Evolutionary conservation across 2,329 filamentous ascomycete species (phyloP).

Genomic region (Daldinia eschscholtzii): DNA sequence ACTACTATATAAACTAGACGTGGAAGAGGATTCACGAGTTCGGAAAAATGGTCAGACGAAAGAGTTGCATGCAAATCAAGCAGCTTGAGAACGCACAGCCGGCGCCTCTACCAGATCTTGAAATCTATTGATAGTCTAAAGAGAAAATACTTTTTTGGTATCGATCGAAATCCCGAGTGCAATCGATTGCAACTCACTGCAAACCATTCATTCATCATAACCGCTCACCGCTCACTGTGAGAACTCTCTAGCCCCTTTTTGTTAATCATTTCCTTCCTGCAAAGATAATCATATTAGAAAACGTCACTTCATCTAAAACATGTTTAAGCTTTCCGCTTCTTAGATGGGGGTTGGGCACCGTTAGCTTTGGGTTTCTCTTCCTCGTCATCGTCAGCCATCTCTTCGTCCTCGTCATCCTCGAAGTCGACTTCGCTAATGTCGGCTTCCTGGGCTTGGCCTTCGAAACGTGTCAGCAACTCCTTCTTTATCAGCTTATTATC

Average conservation of each 20-base stretch:
- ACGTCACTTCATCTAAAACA: slow-evolving; percentile 25
- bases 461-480: slow-evolving; percentile 53
- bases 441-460: slow-evolving; percentile 78
- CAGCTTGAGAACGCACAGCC: neutral
- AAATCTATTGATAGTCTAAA: slow-evolving; percentile 17
- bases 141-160: slow-evolving; percentile 8
- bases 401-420: slow-evolving; percentile 62
- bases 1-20: neutral
- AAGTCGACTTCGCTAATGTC: slow-evolving; percentile 79
- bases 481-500: neutral
- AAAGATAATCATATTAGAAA: slow-evolving; percentile 26
- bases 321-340: slow-evolving; percentile 58
- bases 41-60: neutral
- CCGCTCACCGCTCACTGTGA: slow-evolving; percentile 12
- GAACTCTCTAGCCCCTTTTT: neutral
- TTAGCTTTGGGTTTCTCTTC: slow-evolving; percentile 67
- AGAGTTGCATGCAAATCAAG: neutral
- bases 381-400: slow-evolving; percentile 63
- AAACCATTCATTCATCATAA: slow-evolving; percentile 17
- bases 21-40: neutral
- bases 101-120: neutral
- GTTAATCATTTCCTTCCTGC: slow-evolving; percentile 19
- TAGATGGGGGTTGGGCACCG: slow-evolving; percentile 53
- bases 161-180: slow-evolving; percentile 4
- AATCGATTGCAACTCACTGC: neutral